Evolutionary conservation across 2,329 filamentous ascomycete genomes (phyloP).

Genomic region (Colletotrichum aenigma): DNA sequence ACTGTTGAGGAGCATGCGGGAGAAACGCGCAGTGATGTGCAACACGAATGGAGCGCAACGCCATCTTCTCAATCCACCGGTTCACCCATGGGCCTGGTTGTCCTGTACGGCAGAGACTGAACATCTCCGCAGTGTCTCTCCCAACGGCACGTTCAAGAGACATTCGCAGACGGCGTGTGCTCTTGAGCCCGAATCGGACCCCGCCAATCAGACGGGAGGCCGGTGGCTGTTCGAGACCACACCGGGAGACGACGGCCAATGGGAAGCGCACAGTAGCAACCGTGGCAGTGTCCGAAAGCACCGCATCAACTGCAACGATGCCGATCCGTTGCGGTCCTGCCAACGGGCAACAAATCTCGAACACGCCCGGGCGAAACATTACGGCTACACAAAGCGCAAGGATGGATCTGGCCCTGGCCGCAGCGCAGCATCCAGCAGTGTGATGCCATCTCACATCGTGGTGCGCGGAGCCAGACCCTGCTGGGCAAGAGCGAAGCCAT

Average conservation of each 20-base stretch:
- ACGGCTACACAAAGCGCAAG: neutral
- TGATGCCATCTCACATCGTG: conserved; percentile 19
- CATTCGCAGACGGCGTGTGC: neutral
- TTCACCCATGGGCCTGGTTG: neutral
- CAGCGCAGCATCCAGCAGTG: neutral
- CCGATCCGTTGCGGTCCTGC: neutral
- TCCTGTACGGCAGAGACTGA: neutral
- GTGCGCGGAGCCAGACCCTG: neutral
- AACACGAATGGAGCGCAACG: neutral
- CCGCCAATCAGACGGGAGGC: neutral
- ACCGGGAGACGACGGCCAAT: neutral
- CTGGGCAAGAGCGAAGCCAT: neutral
- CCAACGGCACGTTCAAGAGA: neutral
- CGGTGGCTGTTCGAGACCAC: neutral
- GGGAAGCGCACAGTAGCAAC: neutral
- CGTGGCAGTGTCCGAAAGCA: neutral
- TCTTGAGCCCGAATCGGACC: neutral
- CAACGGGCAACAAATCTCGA: neutral
- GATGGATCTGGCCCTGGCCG: neutral
- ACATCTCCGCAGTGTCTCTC: neutral
- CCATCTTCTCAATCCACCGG: neutral
- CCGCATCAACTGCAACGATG: neutral
- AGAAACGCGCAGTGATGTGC: neutral
- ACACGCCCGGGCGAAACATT: neutral
- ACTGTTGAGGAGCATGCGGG: neutral